Conservation (phyloP, 805 yeast genomes). For the Yarrowia hollandica region DNA sequence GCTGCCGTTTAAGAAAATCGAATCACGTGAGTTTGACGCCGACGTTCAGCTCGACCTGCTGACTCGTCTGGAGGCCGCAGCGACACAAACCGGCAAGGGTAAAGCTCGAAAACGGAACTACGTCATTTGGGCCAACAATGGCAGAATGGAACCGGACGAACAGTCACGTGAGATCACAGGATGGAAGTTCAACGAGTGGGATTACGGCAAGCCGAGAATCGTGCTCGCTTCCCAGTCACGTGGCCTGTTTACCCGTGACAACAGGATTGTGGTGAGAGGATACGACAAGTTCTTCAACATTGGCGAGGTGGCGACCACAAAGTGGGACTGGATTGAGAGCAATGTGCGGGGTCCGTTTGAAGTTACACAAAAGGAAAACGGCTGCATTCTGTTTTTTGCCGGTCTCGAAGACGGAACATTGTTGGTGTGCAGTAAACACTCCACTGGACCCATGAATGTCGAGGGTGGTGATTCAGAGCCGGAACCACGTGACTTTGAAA, state of each 20-base stretch:
- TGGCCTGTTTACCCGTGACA: slow-evolving; percentile 61
- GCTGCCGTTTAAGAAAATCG: slow-evolving; percentile 10
- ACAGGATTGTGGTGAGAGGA: slow-evolving; percentile 73
- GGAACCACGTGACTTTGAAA: slow-evolving; percentile 32
- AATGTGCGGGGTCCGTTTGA: slow-evolving; percentile 74
- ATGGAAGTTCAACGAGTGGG: slow-evolving; percentile 94
- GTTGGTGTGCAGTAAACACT: slow-evolving; percentile 87
- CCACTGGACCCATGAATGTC: slow-evolving; percentile 61
- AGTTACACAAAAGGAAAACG: slow-evolving; percentile 85
- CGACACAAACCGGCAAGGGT: background rate
- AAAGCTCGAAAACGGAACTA: slow-evolving; percentile 1
- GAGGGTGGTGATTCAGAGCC: slow-evolving; percentile 43
- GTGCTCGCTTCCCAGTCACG: slow-evolving; percentile 73
- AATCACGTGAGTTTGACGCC: background rate
- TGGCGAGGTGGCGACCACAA: slow-evolving; percentile 59
- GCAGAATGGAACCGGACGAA: background rate
- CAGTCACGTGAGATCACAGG: slow-evolving; percentile 35
- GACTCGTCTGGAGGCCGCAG: background rate
- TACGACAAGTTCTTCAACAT: slow-evolving; percentile 92
- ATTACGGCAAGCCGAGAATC: slow-evolving; percentile 59
- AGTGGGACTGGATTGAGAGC: slow-evolving; percentile 47
- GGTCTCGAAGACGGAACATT: slow-evolving; percentile 75
- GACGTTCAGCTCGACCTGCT: background rate
- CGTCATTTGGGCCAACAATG: background rate
- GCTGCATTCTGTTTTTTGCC: slow-evolving; percentile 83